Conservation (phyloP, 116 monocot species). For the Trichopus zeylanicus region DNA sequence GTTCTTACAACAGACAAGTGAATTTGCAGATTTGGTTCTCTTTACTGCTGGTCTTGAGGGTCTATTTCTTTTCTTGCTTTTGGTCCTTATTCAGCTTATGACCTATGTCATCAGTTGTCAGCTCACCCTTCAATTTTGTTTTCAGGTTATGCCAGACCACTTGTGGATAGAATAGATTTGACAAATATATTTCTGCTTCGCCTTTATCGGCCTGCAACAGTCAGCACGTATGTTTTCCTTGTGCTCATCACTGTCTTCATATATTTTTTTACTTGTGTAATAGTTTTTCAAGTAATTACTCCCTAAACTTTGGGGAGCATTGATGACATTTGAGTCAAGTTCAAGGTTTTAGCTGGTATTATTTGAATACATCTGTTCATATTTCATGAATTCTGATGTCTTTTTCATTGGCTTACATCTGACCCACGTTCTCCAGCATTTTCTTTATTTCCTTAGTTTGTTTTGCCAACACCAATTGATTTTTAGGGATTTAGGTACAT, state of each 20-base stretch:
- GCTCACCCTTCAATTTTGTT: background rate
- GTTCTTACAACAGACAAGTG: constrained; percentile 69
- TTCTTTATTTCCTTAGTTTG: too few relatives aligned
- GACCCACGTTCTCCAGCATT: too few relatives aligned
- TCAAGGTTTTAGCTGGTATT: too few relatives aligned
- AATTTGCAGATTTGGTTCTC: constrained; percentile 88
- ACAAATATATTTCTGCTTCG: constrained; percentile 60
- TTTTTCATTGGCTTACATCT: too few relatives aligned
- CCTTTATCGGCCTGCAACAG: constrained; percentile 84
- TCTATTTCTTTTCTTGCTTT: constrained; percentile 8
- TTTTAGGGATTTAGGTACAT: too few relatives aligned
- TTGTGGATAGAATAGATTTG: constrained; percentile 88
- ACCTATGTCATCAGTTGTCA: background rate
- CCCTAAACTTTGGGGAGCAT: too few relatives aligned
- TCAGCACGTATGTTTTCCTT: constrained; percentile 58
- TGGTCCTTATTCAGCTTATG: background rate
- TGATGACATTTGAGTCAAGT: too few relatives aligned
- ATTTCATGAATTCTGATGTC: too few relatives aligned
- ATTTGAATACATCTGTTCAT: too few relatives aligned
- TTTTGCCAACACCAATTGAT: too few relatives aligned
- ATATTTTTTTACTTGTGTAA: too few relatives aligned
- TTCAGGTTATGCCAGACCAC: constrained; percentile 94
- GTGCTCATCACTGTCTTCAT: background rate
- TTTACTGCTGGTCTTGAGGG: constrained; percentile 99
- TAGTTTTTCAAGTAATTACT: too few relatives aligned